A percentile compares a stretch with the other conserved stretches of the same genome.
phyloP scores from a whole-genome alignment of 176 grass and related monocot genomes.

The Musa beccarii region DNA sequence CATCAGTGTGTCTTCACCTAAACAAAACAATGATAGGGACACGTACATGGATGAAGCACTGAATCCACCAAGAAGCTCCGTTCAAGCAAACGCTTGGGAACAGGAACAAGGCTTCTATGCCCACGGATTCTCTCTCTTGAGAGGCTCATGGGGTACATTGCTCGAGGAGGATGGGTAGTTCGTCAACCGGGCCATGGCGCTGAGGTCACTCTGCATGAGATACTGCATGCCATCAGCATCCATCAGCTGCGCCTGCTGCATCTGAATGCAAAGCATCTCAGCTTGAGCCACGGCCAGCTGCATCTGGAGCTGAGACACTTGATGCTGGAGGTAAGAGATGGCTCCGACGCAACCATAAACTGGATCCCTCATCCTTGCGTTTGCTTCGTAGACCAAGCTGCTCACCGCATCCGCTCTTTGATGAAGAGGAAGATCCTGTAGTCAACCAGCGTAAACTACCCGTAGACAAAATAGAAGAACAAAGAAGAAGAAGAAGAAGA shows the following conservation, averaged over 20 bases:
- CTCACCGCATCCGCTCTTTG: conserved; percentile 84
- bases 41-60: too few relatives aligned
- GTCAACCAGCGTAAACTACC: not conserved
- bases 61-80: too few relatives aligned
- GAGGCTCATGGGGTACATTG: conserved; percentile 48
- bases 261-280: conserved; percentile 90
- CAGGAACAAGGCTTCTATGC: not conserved
- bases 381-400: conserved; percentile 93
- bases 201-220: conserved; percentile 41
- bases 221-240: conserved; percentile 22
- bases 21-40: not conserved
- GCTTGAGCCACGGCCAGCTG: conserved; percentile 81
- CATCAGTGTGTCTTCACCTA: not conserved
- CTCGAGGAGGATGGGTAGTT: conserved; percentile 34
- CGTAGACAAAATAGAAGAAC: too few relatives aligned
- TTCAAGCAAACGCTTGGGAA: not conserved
- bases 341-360: conserved; percentile 88
- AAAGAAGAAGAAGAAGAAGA: too few relatives aligned
- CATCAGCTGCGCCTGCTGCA: conserved; percentile 40
- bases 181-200: conserved; percentile 36
- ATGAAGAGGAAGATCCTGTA: conserved; percentile 64
- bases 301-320: conserved; percentile 96
- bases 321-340: conserved; percentile 83
- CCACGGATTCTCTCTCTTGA: conserved; percentile 24
- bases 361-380: conserved; percentile 70